Evolutionary conservation across 495 filamentous ascomycete genomes (phyloP), one percentile per base, ranked within the genome.

Genomic region (Patellaria atrata): DNA sequence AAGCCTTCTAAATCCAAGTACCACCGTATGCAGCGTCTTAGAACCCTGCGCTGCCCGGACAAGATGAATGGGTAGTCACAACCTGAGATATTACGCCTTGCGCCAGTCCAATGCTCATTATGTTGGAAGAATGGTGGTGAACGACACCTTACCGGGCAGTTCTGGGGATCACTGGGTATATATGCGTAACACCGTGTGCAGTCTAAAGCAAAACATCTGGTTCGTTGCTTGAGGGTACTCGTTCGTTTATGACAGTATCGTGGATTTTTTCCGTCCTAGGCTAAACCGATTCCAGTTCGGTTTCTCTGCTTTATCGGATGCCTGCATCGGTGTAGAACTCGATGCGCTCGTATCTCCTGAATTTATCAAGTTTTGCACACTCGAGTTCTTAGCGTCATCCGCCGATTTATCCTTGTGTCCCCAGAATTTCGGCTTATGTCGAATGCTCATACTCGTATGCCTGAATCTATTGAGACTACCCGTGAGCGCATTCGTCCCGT

Each of bases 261-360:
- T 44, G 4, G 25, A 33, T 60, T 74, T 77, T 57, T 75, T 77
- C 41, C 63, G 58, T 12, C 71, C 68, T 31, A 77, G 43, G 35
- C 67, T 73, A 44, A 77, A 72, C 37, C 73, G 56, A 38, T 52
- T 50, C 47, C 34, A 37, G 40, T 46, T 44, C 37, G 47, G 40
- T 41, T 44, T 51, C 45, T 58, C 48, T 7, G 31, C 10, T 18
- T 36, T 37, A 18, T 40, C 40, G 6, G 31, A 23, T 14, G 40
- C 29, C 4, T n/a, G 22, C 13, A 18, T 30, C 5, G 22, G 27
- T 9, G 18, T 24, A 19, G 28, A 31, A 8, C 8, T n/a, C 11
- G 7, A 15, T 10, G 9, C 7, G 28, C 10, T 31, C 13, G 28
- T 9, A n/a, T n/a, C n/a, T n/a, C n/a, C n/a, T 5, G n/a, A 12